These are phyloP conservation scores for Somion occarium DNA, from an alignment of 1,284 basidiomycete species.

Conservation along the genomic window DNA sequence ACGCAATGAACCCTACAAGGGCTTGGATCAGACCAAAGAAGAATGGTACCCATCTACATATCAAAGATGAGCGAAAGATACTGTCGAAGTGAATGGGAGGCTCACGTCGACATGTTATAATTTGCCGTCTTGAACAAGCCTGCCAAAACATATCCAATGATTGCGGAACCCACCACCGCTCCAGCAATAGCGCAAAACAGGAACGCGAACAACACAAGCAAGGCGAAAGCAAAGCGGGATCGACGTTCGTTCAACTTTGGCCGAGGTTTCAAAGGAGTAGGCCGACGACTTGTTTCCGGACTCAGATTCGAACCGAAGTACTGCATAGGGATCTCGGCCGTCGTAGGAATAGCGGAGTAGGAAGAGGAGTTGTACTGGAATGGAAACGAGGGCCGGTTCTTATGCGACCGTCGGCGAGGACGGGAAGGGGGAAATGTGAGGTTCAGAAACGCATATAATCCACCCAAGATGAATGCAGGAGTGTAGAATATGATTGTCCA, in stretches of 20 bases:
- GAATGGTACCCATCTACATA: conserved; percentile 84
- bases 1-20: conserved; percentile 66
- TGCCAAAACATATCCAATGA: conserved; percentile 67
- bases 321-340: conserved; percentile 13
- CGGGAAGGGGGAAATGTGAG: conserved; percentile 47
- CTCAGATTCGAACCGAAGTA: conserved; percentile 3
- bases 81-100: conserved; percentile 14
- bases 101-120: conserved; percentile 80
- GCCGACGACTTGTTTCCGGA: background rate
- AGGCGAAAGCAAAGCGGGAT: conserved; percentile 56
- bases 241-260: conserved; percentile 43
- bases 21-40: conserved; percentile 70
- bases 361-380: conserved; percentile 10
- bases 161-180: conserved; percentile 63
- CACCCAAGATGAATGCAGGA: conserved; percentile 66
- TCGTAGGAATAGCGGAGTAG: conserved; percentile 14
- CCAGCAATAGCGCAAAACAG: conserved; percentile 52
- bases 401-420: conserved; percentile 9
- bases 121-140: conserved; percentile 65
- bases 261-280: conserved; percentile 10
- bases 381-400: conserved; percentile 10
- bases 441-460: conserved; percentile 68
- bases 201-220: conserved; percentile 64
- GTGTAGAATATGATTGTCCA: conserved; percentile 79
- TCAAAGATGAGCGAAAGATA: no score